These are phyloP conservation scores for Binderoboletus segoi DNA, from an alignment of 1,284 basidiomycete genomes.

Conservation along the genomic window DNA sequence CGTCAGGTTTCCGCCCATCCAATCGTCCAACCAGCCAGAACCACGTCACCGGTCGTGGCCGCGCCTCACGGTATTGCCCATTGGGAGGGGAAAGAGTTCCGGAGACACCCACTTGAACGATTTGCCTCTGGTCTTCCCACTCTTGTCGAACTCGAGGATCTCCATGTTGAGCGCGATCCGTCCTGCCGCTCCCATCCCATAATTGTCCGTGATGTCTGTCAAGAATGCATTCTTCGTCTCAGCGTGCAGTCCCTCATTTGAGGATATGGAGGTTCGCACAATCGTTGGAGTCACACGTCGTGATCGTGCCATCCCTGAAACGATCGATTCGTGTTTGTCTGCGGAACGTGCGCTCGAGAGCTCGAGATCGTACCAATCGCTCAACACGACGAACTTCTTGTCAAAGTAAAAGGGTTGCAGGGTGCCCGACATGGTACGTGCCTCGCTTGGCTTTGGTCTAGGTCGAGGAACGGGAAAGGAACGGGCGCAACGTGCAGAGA, in stretches of 20 bases:
- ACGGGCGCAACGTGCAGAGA: not conserved
- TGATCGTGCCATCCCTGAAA: constrained; percentile 91
- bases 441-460: not conserved
- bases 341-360: not conserved
- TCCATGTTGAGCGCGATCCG: constrained; percentile 29
- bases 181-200: constrained; percentile 43
- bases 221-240: not conserved
- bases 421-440: constrained; percentile 13
- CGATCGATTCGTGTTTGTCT: not conserved
- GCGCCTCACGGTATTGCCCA: not conserved
- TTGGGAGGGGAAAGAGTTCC: no score
- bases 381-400: constrained; percentile 84
- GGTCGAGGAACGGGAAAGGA: constrained; percentile 1
- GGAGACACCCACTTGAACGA: constrained; percentile 17
- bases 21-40: not conserved
- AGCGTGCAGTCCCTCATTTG: no score
- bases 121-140: constrained; percentile 35
- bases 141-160: constrained; percentile 50
- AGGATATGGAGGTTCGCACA: constrained; percentile 50
- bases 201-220: constrained; percentile 72
- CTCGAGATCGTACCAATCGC: constrained; percentile 72
- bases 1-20: no score
- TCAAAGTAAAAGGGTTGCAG: constrained; percentile 45
- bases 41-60: not conserved
- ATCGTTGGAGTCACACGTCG: constrained; percentile 88